These are phyloP conservation scores for Scedosporium apiospermum DNA, from an alignment of 2,329 filamentous ascomycete species.

Conservation along the genomic window DNA sequence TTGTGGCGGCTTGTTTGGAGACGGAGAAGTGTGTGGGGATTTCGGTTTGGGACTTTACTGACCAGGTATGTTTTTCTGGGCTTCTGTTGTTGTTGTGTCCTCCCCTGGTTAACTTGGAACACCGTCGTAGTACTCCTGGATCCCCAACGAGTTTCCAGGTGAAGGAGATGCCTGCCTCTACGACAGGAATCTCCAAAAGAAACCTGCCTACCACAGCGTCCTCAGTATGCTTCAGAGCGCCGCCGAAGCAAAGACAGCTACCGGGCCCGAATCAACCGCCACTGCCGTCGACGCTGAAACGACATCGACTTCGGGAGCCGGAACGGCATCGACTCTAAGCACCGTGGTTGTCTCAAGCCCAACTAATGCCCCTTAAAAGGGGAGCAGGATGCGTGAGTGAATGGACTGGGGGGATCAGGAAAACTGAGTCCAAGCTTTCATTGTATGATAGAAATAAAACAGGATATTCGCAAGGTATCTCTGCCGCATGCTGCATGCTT, in stretches of 20 bases:
- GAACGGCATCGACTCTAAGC: not conserved
- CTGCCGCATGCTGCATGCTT: too few species aligned
- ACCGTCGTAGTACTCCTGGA: conserved; percentile 5
- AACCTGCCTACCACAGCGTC: conserved; percentile 12
- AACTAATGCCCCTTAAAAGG: not conserved
- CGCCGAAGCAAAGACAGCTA: not conserved
- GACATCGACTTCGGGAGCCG: not conserved
- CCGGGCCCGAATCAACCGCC: not conserved
- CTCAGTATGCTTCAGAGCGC: conserved; percentile 5
- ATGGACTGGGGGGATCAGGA: not conserved
- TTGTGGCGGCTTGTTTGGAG: conserved; percentile 21
- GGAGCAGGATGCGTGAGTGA: too few species aligned
- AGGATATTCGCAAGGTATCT: too few species aligned
- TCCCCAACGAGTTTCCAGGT: conserved; percentile 6
- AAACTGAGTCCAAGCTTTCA: not conserved
- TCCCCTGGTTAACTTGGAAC: not conserved
- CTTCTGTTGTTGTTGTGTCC: not conserved
- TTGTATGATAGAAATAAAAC: too few species aligned
- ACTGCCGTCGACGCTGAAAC: not conserved
- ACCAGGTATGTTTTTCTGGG: conserved; percentile 11
- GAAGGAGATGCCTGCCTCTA: conserved; percentile 12
- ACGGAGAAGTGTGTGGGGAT: conserved; percentile 24
- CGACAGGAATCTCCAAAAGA: conserved; percentile 13
- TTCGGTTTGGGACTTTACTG: conserved; percentile 27
- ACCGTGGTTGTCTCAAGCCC: not conserved